Conservation (phyloP, 345 rosid genomes). For the Rhizophora apiculata region DNA sequence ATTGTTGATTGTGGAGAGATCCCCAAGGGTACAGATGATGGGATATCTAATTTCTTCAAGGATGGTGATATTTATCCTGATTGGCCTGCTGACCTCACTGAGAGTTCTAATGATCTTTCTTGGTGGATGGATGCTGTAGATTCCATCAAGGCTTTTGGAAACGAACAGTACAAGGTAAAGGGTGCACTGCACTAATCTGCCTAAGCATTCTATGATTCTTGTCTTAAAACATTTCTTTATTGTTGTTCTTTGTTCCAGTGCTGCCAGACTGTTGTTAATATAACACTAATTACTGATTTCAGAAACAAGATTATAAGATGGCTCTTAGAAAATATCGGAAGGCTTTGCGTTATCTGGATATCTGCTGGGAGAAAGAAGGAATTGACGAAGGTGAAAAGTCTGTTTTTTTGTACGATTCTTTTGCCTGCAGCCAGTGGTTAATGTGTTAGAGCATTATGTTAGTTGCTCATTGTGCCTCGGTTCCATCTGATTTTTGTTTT, state of each 20-base stretch:
- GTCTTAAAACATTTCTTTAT: background rate
- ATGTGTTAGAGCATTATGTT: background rate
- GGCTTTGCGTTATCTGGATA: constrained; percentile 78
- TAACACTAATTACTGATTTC: background rate
- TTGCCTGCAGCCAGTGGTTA: no score
- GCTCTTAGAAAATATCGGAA: constrained; percentile 90
- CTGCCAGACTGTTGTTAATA: background rate
- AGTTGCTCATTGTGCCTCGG: background rate
- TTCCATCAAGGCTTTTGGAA: constrained; percentile 67
- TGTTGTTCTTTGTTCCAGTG: background rate
- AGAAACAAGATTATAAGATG: constrained; percentile 95
- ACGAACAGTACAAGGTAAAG: constrained; percentile 69
- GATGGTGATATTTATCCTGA: constrained; percentile 92
- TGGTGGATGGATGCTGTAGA: constrained; percentile 96
- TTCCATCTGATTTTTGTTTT: constrained; percentile 6
- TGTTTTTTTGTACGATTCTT: background rate
- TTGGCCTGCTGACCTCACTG: constrained; percentile 84
- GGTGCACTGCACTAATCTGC: background rate
- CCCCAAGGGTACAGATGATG: constrained; percentile 73
- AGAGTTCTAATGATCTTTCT: constrained; percentile 53
- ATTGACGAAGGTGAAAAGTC: constrained; percentile 69
- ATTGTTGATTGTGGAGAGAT: constrained; percentile 81
- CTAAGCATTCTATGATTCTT: no score
- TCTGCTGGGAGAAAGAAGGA: constrained; percentile 97
- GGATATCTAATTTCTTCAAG: constrained; percentile 68